phyloP scores from a whole-genome alignment of 345 rosid genomes.

The Hibiscus syriacus region DNA sequence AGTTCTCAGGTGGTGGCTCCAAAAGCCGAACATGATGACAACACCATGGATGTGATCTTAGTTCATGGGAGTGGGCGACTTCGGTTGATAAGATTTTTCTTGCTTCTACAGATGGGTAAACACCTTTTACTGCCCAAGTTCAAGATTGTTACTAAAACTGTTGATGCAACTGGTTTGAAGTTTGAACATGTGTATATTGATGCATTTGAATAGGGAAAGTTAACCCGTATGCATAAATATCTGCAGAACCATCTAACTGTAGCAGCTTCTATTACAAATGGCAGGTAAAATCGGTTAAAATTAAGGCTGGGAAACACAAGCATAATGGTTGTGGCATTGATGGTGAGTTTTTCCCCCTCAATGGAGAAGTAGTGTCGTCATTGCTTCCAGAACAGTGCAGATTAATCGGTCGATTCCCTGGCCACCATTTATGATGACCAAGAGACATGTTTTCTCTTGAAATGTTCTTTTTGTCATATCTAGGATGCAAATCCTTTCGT shows the following conservation, averaged over 20 bases:
- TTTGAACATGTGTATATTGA: not conserved
- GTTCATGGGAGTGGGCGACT: constrained; percentile 88
- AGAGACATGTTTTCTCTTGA: constrained; percentile 6
- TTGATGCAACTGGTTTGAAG: constrained; percentile 1
- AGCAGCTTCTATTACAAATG: constrained; percentile 8
- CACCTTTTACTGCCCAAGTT: constrained; percentile 60
- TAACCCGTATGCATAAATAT: not conserved
- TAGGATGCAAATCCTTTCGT: not conserved
- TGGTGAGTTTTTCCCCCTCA: constrained; percentile 75
- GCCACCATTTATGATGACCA: constrained; percentile 25
- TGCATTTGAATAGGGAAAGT: too few species aligned
- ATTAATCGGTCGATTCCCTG: constrained; percentile 59
- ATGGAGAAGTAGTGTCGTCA: constrained; percentile 75
- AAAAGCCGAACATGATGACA: constrained; percentile 79
- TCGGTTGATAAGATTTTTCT: constrained; percentile 71
- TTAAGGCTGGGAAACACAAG: constrained; percentile 66
- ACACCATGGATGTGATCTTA: constrained; percentile 76
- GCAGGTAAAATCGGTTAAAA: constrained; percentile 88
- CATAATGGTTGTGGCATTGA: constrained; percentile 90
- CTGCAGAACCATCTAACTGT: not conserved
- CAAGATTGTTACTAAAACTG: not conserved
- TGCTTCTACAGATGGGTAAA: constrained; percentile 75
- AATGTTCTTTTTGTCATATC: constrained; percentile 1
- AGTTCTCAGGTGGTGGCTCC: constrained; percentile 98
- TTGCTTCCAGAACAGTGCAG: constrained; percentile 92